A percentile compares a stretch with the other conserved stretches of the same genome.
Evolutionary conservation across 2,329 filamentous ascomycete species (phyloP).

Genomic region (Penicillium sp.): DNA sequence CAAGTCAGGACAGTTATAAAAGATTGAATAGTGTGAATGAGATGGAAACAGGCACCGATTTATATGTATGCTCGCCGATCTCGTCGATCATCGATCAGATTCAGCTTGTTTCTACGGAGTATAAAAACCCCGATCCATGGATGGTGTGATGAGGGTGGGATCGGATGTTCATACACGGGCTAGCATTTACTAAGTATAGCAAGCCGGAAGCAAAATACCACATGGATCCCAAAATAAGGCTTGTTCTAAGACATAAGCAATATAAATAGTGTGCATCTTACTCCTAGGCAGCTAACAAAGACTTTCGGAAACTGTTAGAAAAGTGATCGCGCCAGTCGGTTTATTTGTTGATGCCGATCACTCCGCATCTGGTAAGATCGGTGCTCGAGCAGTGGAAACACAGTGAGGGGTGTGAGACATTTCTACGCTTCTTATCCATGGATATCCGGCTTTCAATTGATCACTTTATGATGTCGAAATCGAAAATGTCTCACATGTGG

Average conservation of each 20-base stretch:
- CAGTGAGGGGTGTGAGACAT: constrained; percentile 16
- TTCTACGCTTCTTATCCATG: not conserved
- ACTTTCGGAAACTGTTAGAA: not conserved
- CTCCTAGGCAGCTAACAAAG: not conserved
- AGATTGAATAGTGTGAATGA: not conserved
- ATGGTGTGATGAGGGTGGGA: not conserved
- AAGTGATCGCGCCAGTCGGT: constrained; percentile 1
- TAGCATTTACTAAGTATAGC: not conserved
- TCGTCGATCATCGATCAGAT: not conserved
- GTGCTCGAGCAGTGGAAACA: not conserved
- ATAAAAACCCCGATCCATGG: not conserved
- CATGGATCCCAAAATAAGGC: not conserved
- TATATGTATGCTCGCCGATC: not conserved
- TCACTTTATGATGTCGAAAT: too few species aligned
- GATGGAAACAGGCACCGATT: not conserved
- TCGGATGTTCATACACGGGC: not conserved
- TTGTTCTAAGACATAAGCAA: constrained; percentile 5
- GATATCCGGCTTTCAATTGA: too few species aligned
- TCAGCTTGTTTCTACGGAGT: not conserved
- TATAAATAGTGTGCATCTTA: not conserved
- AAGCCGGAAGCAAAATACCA: not conserved
- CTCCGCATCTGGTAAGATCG: constrained; percentile 3
- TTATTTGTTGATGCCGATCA: constrained; percentile 5
- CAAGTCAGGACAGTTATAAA: not conserved
- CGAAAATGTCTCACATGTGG: too few species aligned